These are phyloP conservation scores for Hygrophoropsis aurantiaca DNA, from an alignment of 768 basidiomycete genomes.

Conservation along the genomic window DNA sequence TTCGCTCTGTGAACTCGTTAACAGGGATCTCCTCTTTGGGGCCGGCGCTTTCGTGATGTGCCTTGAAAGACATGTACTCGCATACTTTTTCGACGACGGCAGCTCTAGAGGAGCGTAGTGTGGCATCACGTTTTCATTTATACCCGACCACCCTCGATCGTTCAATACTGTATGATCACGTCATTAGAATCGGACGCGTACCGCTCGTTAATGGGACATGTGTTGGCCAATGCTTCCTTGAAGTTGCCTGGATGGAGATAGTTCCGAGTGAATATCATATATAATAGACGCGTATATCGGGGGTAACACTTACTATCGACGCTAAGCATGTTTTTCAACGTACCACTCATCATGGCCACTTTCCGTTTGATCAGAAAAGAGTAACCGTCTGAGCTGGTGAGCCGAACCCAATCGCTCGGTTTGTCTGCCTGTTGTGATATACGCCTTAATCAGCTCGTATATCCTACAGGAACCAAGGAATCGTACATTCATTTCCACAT, in stretches of 20 bases:
- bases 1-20: constrained; percentile 76
- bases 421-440: constrained; percentile 10
- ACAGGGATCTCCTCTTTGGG: constrained; percentile 77
- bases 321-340: constrained; percentile 79
- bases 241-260: constrained; percentile 54
- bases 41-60: constrained; percentile 68
- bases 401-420: constrained; percentile 66
- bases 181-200: constrained; percentile 34
- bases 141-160: too few relatives aligned
- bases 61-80: constrained; percentile 87
- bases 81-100: constrained; percentile 84
- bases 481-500: constrained; percentile 19
- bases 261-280: constrained; percentile 12
- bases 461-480: not conserved
- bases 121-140: not conserved
- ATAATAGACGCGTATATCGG: constrained; percentile 8
- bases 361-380: constrained; percentile 76
- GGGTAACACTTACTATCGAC: constrained; percentile 51
- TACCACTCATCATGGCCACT: constrained; percentile 77
- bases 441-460: not conserved
- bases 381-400: constrained; percentile 78
- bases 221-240: constrained; percentile 69
- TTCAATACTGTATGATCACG: too few relatives aligned
- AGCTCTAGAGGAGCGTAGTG: constrained; percentile 40
- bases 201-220: constrained; percentile 73